A percentile compares a stretch with the other conserved stretches of the same genome.
phyloP scores from a whole-genome alignment of 139 green algal genomes.

The Tetraselmis striata region DNA sequence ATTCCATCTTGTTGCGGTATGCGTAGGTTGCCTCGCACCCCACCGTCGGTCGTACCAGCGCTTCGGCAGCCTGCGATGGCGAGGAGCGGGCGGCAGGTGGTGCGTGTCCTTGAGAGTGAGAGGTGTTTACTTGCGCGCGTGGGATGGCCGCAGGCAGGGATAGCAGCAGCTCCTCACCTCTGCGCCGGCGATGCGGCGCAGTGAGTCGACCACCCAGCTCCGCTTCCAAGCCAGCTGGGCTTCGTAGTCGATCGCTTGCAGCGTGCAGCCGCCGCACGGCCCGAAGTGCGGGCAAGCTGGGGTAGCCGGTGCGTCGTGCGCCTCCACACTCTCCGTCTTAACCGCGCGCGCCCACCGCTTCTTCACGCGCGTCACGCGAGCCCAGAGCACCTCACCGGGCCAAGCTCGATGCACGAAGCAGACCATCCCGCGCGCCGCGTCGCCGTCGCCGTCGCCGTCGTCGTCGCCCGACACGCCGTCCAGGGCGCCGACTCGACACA shows the following conservation, averaged over 20 bases:
- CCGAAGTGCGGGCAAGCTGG: conserved; percentile 61
- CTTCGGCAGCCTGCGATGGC: background rate
- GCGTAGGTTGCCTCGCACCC: conserved; percentile 27
- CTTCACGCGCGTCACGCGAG: conserved; percentile 30
- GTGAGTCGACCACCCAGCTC: background rate
- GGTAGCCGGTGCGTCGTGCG: conserved; percentile 27
- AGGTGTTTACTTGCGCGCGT: no score
- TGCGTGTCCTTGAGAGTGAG: no score
- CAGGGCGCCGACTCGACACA: background rate
- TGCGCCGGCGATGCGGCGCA: background rate
- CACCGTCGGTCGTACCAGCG: conserved; percentile 36
- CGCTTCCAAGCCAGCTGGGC: conserved; percentile 67
- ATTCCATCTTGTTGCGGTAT: conserved; percentile 80
- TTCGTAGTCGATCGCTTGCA: conserved; percentile 68
- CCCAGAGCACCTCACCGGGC: conserved; percentile 60
- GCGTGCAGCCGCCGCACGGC: conserved; percentile 72
- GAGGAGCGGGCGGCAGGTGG: no score
- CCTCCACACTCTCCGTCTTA: conserved; percentile 45
- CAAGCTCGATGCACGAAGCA: conserved; percentile 61
- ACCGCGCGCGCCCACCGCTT: conserved; percentile 1
- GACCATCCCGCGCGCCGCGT: conserved; percentile 31
- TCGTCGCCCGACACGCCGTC: background rate
- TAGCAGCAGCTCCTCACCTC: no score
- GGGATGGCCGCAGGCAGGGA: no score
- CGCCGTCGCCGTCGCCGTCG: background rate